Base-by-base conservation (phyloP, 2,329 filamentous ascomycete species). In the Aspergillus tamarii region DNA sequence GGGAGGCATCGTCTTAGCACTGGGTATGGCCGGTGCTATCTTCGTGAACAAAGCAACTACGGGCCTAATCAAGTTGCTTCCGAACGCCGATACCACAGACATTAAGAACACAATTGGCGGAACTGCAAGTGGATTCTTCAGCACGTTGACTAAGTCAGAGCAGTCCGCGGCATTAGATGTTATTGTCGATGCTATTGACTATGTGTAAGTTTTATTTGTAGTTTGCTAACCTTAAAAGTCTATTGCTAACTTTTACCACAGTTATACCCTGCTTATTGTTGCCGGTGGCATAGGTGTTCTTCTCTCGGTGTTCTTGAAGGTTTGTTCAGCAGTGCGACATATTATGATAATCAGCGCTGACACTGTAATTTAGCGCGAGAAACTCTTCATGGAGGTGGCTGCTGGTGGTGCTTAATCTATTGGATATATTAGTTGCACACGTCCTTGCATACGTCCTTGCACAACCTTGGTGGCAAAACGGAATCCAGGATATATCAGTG, bases 21-120 rank as follows among this genome's bases (percentile, higher is more conserved):
- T 70, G 21, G 60, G 61, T 19, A 64, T 64, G 9, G 65, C 62
- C n/a, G 62, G 62, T 23, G 59, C 62, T 10, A 48, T 66, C 28
- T 66, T 69, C 57, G 28, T 64, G 21, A 66, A 62, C 28, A 34
- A 66, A 52, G 57, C 65, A 19, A 21, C 66, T 2, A 59, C 57
- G 3, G 36, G 59, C 2, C 50, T 71, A 7, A 50, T 59, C 21
- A 41, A 11, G 2, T 11, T 70, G 8, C 50, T 71, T 12, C 66
- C 69, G 6, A 54, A 54, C 36, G 36, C 36, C 36, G 14, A 39
- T 39, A 19, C 36, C 36, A 6, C 14, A 39, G 12, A 55, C 9
- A 12, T 58, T 30, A n/a, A 28, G 11, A 39, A 58, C 14, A 26
- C 39, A 12, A 39, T 58, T 12, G 36, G 39, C 4, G 56, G 56